Base-by-base conservation (phyloP, 2,329 filamentous ascomycete species). In the Nothopassalora personata region DNA sequence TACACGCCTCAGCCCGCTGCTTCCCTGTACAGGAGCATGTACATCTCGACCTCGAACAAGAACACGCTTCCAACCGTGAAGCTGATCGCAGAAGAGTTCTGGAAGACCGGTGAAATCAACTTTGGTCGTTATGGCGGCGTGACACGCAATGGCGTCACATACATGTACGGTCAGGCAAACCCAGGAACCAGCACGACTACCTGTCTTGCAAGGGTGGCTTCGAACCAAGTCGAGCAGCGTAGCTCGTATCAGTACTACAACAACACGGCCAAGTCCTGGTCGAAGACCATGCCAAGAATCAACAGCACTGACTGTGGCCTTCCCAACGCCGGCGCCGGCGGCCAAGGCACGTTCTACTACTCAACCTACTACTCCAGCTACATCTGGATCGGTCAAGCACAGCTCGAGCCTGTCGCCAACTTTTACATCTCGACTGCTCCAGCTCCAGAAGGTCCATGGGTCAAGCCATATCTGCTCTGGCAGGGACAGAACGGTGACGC, bases 381-480 rank as follows among this genome's bases (percentile, higher is more conserved):
- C 59, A 60, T 70, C 23, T 71, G 66, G 68, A 67, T 71, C 46
- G 69, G 68, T 1, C 47, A 47, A 30, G 50, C 39, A 8, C 28
- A 49, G n/a, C 36, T 39, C 11, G 19, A 43, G 19, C 54, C 58
- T 23, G 59, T 60, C 8, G 62, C 68, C 0, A 62, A 62, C 34
- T 70, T 67, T 59, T 67, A 60, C 33, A 67, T 67, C 58, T 64
- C 63, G 23, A 71, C 70, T 6, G 66, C 70, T 11, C 66, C 69
- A 1, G 62, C 64, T 7, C 68, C 69, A 0, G 64, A 70, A 52
- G 70, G 70, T 0, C 70, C 69, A 1, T 72, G 70, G 70, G 63
- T 64, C 5, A 52, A 62, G 15, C 68, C 68, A 10, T 56, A 61
- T 28, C 13, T 54, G 15, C 48, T 67, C 10, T 67, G 56, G 46